phyloP scores from a whole-genome alignment of 2,329 filamentous ascomycete genomes.

The Exophiala alcalophila region DNA sequence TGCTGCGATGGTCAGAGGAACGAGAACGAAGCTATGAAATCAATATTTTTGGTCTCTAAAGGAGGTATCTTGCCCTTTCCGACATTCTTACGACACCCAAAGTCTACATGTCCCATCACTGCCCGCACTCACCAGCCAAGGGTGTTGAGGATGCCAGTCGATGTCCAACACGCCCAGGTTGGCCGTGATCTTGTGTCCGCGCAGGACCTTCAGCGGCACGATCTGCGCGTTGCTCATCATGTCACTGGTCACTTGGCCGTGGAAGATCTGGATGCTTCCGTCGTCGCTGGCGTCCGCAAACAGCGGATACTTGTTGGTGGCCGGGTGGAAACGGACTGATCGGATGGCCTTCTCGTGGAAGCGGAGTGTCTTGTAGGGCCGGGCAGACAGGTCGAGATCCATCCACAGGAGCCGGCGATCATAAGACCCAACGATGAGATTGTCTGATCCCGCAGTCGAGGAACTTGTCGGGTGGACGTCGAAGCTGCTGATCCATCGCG shows the following conservation, averaged over 20 bases:
- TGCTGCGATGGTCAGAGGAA: too few species aligned
- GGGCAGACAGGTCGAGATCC: conserved; percentile 84
- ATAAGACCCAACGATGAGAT: conserved; percentile 90
- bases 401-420: conserved; percentile 94
- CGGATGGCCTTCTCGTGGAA: conserved; percentile 93
- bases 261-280: conserved; percentile 91
- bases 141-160: conserved; percentile 92
- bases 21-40: too few species aligned
- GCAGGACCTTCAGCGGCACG: conserved; percentile 90
- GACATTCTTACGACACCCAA: conserved; percentile 65
- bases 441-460: conserved; percentile 88
- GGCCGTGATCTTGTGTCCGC: conserved; percentile 75
- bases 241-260: conserved; percentile 91
- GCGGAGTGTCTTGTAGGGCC: conserved; percentile 93
- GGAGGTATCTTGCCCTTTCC: background rate
- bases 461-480: conserved; percentile 82
- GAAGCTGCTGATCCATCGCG: conserved; percentile 90
- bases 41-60: too few species aligned
- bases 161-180: conserved; percentile 89
- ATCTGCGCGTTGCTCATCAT: conserved; percentile 95
- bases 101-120: conserved; percentile 89
- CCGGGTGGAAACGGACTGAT: conserved; percentile 80
- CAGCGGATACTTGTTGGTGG: conserved; percentile 65
- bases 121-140: conserved; percentile 91
- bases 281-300: conserved; percentile 96